Evolutionary conservation across 371 early-diverging fungal species (phyloP).

Genomic region (Mucor ambiguus): DNA sequence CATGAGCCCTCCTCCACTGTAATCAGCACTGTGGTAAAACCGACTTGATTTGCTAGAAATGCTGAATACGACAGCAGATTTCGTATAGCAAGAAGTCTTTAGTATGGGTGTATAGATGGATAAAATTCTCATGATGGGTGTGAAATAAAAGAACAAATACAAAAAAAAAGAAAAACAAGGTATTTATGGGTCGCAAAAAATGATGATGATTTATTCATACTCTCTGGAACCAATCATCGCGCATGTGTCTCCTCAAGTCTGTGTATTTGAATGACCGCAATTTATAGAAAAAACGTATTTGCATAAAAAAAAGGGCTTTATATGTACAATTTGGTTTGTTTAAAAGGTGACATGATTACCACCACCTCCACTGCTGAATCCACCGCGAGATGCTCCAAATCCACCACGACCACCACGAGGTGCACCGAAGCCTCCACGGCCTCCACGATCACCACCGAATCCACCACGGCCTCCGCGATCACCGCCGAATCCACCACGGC

Average conservation of each 20-base stretch:
- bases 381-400: slow-evolving; percentile 14
- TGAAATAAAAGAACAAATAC: background rate
- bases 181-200: background rate
- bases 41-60: background rate
- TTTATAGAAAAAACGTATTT: background rate
- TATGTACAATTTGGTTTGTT: slow-evolving; percentile 7
- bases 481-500: background rate
- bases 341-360: slow-evolving; percentile 23
- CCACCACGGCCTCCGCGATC: slow-evolving; percentile 16
- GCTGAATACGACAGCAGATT: background rate
- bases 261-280: background rate
- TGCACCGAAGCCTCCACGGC: slow-evolving; percentile 1
- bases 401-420: slow-evolving; percentile 24
- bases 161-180: slow-evolving; percentile 3
- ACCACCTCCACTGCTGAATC: slow-evolving; percentile 6
- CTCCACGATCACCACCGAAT: too few relatives aligned
- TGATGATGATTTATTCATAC: slow-evolving; percentile 3
- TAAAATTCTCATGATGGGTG: slow-evolving; percentile 8
- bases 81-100: background rate
- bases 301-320: background rate
- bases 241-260: slow-evolving; percentile 1
- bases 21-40: slow-evolving; percentile 27
- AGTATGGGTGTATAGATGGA: slow-evolving; percentile 15
- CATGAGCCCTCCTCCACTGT: slow-evolving; percentile 25
- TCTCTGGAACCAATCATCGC: slow-evolving; percentile 4